Percentiles rank a stretch among this genome's conserved stretches.
phyloP scores from a whole-genome alignment of 306 rosid genomes.

The peach (Prunus persica) region Prunus_persica_NCBIv2 NC_034015.1:9838001-9838500 shows the following conservation, averaged over 20 bases:
- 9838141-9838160: background rate
- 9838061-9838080: background rate
- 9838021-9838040: background rate
- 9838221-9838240: background rate
- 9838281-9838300: background rate
- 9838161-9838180: background rate
- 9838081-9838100: background rate
- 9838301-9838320: too few relatives aligned
- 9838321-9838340: background rate
- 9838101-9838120: background rate
- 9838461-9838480: slow-evolving; percentile 79
- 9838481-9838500: slow-evolving; percentile 86
- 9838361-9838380: slow-evolving; percentile 5
- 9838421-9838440: slow-evolving; percentile 85
- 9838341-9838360: slow-evolving; percentile 9
- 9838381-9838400: slow-evolving; percentile 1
- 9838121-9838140: background rate
- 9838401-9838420: slow-evolving; percentile 39
- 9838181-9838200: too few relatives aligned
- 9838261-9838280: background rate
- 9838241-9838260: background rate
- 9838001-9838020: background rate
- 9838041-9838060: too few relatives aligned
- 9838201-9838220: background rate
- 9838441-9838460: slow-evolving; percentile 96